phyloP scores from a whole-genome alignment of 495 filamentous ascomycete species.

The Neurospora sp. region DNA sequence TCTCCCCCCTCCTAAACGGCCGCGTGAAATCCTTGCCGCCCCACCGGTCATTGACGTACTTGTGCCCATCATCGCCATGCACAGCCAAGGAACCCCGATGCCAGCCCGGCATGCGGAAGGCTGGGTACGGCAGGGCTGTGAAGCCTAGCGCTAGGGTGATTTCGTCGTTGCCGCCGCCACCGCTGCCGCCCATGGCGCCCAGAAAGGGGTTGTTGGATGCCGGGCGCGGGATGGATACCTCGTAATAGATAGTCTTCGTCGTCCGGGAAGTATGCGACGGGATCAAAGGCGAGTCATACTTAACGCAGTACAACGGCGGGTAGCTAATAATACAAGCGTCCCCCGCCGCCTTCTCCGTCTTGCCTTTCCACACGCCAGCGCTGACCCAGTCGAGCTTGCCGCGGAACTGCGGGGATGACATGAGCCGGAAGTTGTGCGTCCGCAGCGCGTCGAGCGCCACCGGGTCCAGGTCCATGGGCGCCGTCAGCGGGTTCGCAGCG shows the following conservation, averaged over 20 bases:
- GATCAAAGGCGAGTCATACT: slow-evolving; percentile 53
- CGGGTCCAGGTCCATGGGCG: slow-evolving; percentile 42
- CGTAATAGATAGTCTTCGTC: slow-evolving; percentile 68
- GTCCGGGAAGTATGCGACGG: slow-evolving; percentile 21
- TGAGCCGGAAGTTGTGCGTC: slow-evolving; percentile 26
- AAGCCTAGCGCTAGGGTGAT: slow-evolving; percentile 69
- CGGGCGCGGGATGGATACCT: slow-evolving; percentile 46
- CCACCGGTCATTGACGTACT: slow-evolving; percentile 77
- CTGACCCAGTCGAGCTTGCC: slow-evolving; percentile 22
- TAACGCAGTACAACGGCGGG: slow-evolving; percentile 67
- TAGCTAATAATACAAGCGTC: slow-evolving; percentile 54
- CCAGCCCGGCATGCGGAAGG: slow-evolving; percentile 86
- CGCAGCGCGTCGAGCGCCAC: slow-evolving; percentile 21
- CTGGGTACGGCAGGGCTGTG: slow-evolving; percentile 71
- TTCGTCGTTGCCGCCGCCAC: slow-evolving; percentile 30
- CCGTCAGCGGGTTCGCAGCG: slow-evolving; percentile 48
- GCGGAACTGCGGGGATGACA: slow-evolving; percentile 21
- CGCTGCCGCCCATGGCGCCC: slow-evolving; percentile 4
- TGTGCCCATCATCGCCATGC: slow-evolving; percentile 82
- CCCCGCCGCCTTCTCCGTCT: slow-evolving; percentile 18
- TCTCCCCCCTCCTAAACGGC: slow-evolving; percentile 38
- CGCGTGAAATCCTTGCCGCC: slow-evolving; percentile 66
- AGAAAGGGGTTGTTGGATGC: not conserved
- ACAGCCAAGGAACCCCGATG: slow-evolving; percentile 76
- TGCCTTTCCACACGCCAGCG: slow-evolving; percentile 35